Evolutionary conservation across 306 rosid genomes (phyloP).

Genomic region (Acmispon strigosus): DNA sequence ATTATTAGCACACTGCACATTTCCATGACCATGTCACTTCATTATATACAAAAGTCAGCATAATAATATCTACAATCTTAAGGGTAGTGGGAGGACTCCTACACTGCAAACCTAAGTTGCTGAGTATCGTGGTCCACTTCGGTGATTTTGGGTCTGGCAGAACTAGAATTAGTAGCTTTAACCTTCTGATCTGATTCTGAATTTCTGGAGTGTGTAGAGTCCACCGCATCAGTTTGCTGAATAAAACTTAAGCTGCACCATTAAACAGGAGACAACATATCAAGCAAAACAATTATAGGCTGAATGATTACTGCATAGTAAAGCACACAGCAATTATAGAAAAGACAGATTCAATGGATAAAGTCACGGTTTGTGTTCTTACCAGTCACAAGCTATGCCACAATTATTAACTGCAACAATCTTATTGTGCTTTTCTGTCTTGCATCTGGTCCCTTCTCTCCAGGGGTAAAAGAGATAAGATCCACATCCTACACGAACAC

Average conservation of each 20-base stretch:
- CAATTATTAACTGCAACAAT: constrained; percentile 16
- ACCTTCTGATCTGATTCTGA: constrained; percentile 12
- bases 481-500: constrained; percentile 53
- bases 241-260: constrained; percentile 11
- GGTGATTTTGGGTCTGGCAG: constrained; percentile 7
- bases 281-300: neutral
- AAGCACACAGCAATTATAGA: constrained; percentile 14
- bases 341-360: neutral
- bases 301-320: neutral
- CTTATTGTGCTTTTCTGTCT: constrained; percentile 41
- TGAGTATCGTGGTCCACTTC: neutral
- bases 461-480: constrained; percentile 50
- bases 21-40: neutral
- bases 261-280: neutral
- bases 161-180: constrained; percentile 7
- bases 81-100: neutral
- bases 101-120: neutral
- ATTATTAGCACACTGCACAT: neutral
- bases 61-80: neutral
- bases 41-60: neutral
- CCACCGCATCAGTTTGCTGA: constrained; percentile 3
- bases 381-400: constrained; percentile 14
- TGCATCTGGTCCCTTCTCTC: constrained; percentile 32
- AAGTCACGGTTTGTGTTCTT: constrained; percentile 14
- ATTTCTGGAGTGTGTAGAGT: constrained; percentile 3